A percentile compares a stretch with the other conserved stretches of the same genome.
Conservation (phyloP, 805 yeast species). For the Myxozyma udenii region DNA sequence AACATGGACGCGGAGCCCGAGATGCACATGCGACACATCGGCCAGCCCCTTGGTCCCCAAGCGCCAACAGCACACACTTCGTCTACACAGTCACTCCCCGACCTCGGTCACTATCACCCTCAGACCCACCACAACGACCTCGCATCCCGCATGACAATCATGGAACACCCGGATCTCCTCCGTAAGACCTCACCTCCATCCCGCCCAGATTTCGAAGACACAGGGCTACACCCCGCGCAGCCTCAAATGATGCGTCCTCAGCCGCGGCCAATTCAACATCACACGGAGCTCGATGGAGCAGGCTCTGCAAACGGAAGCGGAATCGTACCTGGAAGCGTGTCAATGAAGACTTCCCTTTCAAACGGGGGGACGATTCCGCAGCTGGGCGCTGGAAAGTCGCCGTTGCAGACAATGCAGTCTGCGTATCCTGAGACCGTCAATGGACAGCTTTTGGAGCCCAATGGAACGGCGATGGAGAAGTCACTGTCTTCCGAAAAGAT, state of each 20-base stretch:
- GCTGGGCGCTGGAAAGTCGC: conserved; percentile 4
- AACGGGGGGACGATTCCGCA: too few relatives aligned
- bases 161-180: not conserved
- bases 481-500: too few relatives aligned
- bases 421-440: too few relatives aligned
- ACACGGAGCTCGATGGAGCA: not conserved
- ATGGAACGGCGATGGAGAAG: not conserved
- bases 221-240: not conserved
- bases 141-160: not conserved
- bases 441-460: too few relatives aligned
- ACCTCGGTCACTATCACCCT: conserved; percentile 3
- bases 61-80: conserved; percentile 1
- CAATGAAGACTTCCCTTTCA: too few relatives aligned
- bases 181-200: not conserved
- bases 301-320: conserved; percentile 1
- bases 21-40: conserved; percentile 1
- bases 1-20: not conserved
- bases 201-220: not conserved
- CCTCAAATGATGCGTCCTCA: conserved; percentile 8
- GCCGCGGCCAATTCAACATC: conserved; percentile 21
- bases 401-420: conserved; percentile 10
- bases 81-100: conserved; percentile 19
- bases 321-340: too few relatives aligned
- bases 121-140: not conserved
- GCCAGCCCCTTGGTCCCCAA: not conserved